A percentile compares a stretch with the other conserved stretches of the same genome.
phyloP scores from a whole-genome alignment of 2,329 filamentous ascomycete species.

The Cercospora citrullina region DNA sequence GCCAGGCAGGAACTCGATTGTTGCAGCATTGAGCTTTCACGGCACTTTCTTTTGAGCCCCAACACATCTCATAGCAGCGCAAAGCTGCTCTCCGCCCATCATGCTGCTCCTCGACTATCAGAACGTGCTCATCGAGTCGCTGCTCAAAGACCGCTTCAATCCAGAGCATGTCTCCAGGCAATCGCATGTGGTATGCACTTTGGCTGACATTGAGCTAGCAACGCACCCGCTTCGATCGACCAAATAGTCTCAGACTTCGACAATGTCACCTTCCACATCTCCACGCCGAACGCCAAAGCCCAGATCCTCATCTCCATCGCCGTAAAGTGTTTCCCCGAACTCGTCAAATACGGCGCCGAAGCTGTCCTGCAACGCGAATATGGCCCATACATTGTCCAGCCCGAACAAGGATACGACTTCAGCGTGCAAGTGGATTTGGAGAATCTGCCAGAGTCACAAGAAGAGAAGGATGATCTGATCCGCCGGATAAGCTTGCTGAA shows the following conservation, averaged over 20 bases:
- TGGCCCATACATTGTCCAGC: conserved; percentile 80
- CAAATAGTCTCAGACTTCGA: conserved; percentile 99
- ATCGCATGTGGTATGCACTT: background rate
- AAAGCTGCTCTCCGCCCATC: conserved; percentile 21
- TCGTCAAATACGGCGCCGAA: conserved; percentile 90
- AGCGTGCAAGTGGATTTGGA: conserved; percentile 89
- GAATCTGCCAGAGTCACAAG: conserved; percentile 77
- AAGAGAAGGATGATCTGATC: conserved; percentile 82
- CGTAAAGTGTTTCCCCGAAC: conserved; percentile 91
- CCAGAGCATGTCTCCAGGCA: conserved; percentile 28
- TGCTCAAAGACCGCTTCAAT: conserved; percentile 89
- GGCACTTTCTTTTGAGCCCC: background rate
- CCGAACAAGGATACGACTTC: conserved; percentile 94
- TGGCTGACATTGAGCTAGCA: conserved; percentile 57
- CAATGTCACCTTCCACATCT: conserved; percentile 97
- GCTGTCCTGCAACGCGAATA: conserved; percentile 93
- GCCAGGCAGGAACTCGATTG: conserved; percentile 5
- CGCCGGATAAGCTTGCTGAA: conserved; percentile 87
- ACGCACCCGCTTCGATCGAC: conserved; percentile 84
- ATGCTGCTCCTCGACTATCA: conserved; percentile 98
- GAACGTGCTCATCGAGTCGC: conserved; percentile 94
- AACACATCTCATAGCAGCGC: background rate
- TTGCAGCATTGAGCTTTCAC: background rate
- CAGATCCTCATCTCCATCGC: conserved; percentile 93
- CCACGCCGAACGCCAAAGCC: conserved; percentile 88